Conservation (phyloP, 768 basidiomycete genomes). For the Mycena metata region DNA sequence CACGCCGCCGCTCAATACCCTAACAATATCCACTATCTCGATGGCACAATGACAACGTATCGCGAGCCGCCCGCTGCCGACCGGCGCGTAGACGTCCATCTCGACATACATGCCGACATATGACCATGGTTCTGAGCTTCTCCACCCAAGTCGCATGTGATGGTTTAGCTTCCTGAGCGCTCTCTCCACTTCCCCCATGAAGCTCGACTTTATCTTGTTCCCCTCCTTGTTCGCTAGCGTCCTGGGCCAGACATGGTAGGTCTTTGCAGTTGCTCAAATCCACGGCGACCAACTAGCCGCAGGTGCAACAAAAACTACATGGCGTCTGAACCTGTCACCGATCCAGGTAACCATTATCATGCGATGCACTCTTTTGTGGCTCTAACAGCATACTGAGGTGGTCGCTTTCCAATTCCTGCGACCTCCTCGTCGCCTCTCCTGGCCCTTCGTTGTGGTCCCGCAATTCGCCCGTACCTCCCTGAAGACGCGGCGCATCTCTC, state of each 20-base stretch:
- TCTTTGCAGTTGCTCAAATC: neutral
- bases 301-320: constrained; percentile 74
- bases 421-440: constrained; percentile 59
- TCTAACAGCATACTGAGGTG: constrained; percentile 44
- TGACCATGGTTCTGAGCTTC: constrained; percentile 17
- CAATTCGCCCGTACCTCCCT: constrained; percentile 70
- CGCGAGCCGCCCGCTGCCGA: no score
- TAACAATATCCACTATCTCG: no score
- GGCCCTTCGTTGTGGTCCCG: constrained; percentile 70
- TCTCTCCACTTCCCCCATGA: constrained; percentile 21
- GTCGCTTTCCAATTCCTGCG: constrained; percentile 59
- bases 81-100: neutral
- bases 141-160: constrained; percentile 27
- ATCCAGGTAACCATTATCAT: constrained; percentile 54
- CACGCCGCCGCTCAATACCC: no score
- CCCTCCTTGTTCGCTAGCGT: constrained; percentile 12
- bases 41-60: no score
- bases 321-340: constrained; percentile 54
- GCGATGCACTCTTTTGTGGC: constrained; percentile 14
- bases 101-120: constrained; percentile 12
- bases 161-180: constrained; percentile 8
- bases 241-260: constrained; percentile 37
- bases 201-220: neutral
- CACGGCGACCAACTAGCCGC: neutral
- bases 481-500: constrained; percentile 57